Conservation (phyloP, 1,284 basidiomycete species). For the Malassezia slooffiae region DNA sequence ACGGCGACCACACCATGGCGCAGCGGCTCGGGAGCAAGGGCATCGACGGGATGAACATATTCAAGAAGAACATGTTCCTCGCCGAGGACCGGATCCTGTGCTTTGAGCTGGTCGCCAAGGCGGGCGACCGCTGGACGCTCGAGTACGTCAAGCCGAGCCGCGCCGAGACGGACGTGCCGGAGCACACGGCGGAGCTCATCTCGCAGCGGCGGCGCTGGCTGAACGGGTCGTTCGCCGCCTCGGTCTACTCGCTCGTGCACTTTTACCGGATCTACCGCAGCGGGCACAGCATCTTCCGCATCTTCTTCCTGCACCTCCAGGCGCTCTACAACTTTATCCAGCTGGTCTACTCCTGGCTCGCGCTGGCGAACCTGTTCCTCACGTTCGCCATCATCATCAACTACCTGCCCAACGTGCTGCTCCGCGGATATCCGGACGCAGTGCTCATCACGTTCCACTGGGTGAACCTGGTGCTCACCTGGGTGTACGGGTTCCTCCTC, state of each 20-base stretch:
- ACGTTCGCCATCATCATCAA: constrained; percentile 94
- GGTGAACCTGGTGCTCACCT: constrained; percentile 68
- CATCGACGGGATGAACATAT: constrained; percentile 94
- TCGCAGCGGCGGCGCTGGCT: constrained; percentile 88
- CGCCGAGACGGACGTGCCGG: constrained; percentile 88
- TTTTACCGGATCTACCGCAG: constrained; percentile 87
- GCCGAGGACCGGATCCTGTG: constrained; percentile 68
- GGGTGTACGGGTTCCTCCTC: constrained; percentile 74
- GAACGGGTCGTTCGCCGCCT: constrained; percentile 92
- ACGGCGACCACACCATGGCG: constrained; percentile 74
- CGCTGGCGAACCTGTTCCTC: constrained; percentile 82
- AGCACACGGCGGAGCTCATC: constrained; percentile 66
- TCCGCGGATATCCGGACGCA: constrained; percentile 62
- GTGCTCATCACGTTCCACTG: constrained; percentile 57
- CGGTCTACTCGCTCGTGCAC: constrained; percentile 77
- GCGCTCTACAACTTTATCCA: constrained; percentile 83
- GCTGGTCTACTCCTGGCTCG: constrained; percentile 83
- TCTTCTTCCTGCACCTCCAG: constrained; percentile 89
- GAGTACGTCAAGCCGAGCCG: constrained; percentile 91
- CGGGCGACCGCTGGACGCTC: constrained; percentile 68
- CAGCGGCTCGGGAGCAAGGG: constrained; percentile 85
- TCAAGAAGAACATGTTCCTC: constrained; percentile 60
- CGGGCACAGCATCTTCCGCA: constrained; percentile 66
- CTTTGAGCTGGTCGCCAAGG: constrained; percentile 90
- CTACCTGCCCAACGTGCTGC: constrained; percentile 61